These are phyloP conservation scores for Penicillium sp. DNA, from an alignment of 2,329 filamentous ascomycete genomes.

Conservation along the genomic window DNA sequence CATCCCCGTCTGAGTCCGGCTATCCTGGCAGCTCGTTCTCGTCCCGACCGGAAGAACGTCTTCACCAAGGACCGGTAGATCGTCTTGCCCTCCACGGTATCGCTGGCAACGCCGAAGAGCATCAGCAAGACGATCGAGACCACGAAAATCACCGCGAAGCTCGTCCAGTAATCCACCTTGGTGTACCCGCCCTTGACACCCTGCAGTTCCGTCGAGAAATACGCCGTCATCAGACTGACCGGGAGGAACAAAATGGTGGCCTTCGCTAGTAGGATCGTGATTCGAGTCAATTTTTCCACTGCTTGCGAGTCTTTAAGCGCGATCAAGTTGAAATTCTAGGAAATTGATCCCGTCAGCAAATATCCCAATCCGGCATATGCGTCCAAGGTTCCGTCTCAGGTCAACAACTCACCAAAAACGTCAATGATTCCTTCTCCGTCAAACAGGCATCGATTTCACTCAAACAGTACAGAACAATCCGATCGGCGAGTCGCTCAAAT, in stretches of 20 bases:
- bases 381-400: not conserved
- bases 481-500: conserved; percentile 60
- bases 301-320: conserved; percentile 71
- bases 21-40: conserved; percentile 16
- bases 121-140: conserved; percentile 60
- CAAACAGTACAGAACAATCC: conserved; percentile 61
- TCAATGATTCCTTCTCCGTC: conserved; percentile 67
- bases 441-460: conserved; percentile 64
- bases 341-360: not conserved
- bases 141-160: conserved; percentile 63
- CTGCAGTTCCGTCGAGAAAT: conserved; percentile 67
- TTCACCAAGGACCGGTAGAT: conserved; percentile 47
- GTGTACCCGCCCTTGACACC: conserved; percentile 59
- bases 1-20: conserved; percentile 12
- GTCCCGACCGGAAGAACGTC: conserved; percentile 36
- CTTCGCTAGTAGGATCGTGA: conserved; percentile 71
- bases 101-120: conserved; percentile 56
- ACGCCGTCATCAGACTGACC: conserved; percentile 70
- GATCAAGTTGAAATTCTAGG: conserved; percentile 73
- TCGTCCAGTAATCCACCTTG: conserved; percentile 63
- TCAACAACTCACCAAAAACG: conserved; percentile 57
- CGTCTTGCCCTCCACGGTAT: conserved; percentile 56
- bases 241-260: conserved; percentile 73
- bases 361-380: not conserved
- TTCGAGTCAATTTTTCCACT: conserved; percentile 68